Evolutionary conservation across 768 basidiomycete species (phyloP), one percentile per base, ranked within the genome.

Genomic region (Pholiota microspora): DNA sequence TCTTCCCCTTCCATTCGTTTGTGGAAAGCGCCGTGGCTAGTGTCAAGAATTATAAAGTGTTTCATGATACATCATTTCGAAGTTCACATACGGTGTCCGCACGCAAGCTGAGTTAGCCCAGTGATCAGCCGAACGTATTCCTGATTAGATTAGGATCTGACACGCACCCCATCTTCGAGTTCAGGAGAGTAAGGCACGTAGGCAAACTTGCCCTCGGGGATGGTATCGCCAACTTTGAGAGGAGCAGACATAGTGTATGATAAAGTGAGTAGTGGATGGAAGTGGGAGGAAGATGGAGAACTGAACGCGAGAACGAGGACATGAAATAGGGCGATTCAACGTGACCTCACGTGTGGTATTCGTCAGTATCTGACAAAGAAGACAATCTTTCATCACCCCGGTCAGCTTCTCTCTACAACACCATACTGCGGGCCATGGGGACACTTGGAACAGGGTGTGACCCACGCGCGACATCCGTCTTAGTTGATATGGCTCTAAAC

Each of bases 1-100:
- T 89, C 76, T 92, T 92, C 64, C 84, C 85, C 68, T 85, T 86
- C 87, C 87, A 91, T 45, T 80, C 76, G 54, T 83, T 73, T 24
- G 82, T 88, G 34, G 69, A 71, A 58, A 89, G 70, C 35, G 73
- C 73, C 42, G 71, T 68, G 32, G 84, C 87, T 88, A 64, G n/a
- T 42, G 21, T 38, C 24, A 27, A 28, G 49, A n/a, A 40, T 51
- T 32, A 8, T 18, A n/a, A 54, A 38, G 45, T 47, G 53, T 54
- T 54, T 54, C 53, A 54, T 4, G 53, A 36, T 47, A 29, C 53
- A 50, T 56, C 54, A 53, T 47, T 56, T 51, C 23, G 51, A 53
- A 50, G 31, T 45, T 28, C 23, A 73, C 88, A 64, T 66, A 89
- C 88, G 81, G 38, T 77, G 59, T 56, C 88, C 89, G 62, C 88